Base-by-base conservation (phyloP, 805 yeast species). In the Komagataella mondaviorum region DNA sequence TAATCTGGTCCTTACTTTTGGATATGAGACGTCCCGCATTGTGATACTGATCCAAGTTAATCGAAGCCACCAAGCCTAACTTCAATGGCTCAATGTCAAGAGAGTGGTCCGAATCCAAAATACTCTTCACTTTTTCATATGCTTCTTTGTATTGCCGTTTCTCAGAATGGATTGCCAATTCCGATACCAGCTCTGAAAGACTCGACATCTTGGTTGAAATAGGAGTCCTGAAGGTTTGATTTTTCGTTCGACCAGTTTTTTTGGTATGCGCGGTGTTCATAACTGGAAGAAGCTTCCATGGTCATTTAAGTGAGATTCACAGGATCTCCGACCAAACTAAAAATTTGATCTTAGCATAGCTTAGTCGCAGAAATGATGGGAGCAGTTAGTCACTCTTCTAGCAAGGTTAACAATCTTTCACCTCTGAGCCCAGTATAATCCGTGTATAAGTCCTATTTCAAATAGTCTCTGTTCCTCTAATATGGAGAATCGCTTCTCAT, bases 41-140 rank as follows among this genome's bases (percentile, higher is more conserved):
- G 45, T 60, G 62, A 63, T 77, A 83, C 54, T 70, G 69, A 60
- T 83, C 88, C 52, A 76, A 63, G 57, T 79, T 78, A 61, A 81
- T 79, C 60, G 80, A 68, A 3, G 88, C 77, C 10, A 78, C 77
- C 43, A 82, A 61, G 59, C 81, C 77, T 44, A 69, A 64, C 47
- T 59, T 64, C 46, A 63, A 56, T 4, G 74, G 71, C 2, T 54
- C 53, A 12, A 55, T 46, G 51, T 67, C 67, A 7, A 58, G 48
- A 3, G 66, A 59, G 44, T 64, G 5, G 39, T 14, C 59, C 45
- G 55, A 55, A 18, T 57, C 55, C 47, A 71, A 60, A 30, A 60
- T 60, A 23, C 55, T 54, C 47, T 57, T 55, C 1, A 69, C 69
- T 6, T 57, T 48, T n/a, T 59, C 64, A 44, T 62, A 61, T 10